Evolutionary conservation across 305 asterid genomes (phyloP).

Genomic region (Striga hermonthica): DNA sequence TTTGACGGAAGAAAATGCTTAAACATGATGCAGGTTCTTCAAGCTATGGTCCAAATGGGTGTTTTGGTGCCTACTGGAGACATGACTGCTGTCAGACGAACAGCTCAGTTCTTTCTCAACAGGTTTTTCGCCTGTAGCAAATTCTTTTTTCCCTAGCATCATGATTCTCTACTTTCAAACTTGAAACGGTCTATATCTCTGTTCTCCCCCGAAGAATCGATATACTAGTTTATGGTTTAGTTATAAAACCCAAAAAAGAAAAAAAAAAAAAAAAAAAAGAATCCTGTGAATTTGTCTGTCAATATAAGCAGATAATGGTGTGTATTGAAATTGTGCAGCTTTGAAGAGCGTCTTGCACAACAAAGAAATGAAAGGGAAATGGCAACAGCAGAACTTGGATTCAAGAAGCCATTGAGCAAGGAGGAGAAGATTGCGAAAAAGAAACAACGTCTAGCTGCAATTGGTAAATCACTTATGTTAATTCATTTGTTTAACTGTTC

Average conservation of each 20-base stretch:
- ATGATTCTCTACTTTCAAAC: neutral
- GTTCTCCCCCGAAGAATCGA: no score
- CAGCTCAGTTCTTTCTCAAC: constrained; percentile 92
- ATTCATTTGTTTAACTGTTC: constrained; percentile 10
- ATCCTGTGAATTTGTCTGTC: neutral
- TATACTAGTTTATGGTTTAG: no score
- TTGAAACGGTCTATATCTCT: neutral
- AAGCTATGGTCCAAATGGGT: constrained; percentile 96
- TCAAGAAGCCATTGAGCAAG: constrained; percentile 78
- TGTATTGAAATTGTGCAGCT: constrained; percentile 44
- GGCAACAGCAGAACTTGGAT: constrained; percentile 75
- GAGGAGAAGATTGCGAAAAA: constrained; percentile 81
- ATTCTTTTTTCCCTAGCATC: neutral
- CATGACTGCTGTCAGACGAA: constrained; percentile 93
- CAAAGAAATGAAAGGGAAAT: constrained; percentile 83
- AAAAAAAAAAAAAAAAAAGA: no score
- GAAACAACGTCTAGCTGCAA: constrained; percentile 96
- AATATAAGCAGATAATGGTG: neutral
- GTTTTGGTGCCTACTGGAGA: constrained; percentile 97
- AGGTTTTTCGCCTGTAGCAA: constrained; percentile 42
- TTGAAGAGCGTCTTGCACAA: constrained; percentile 89
- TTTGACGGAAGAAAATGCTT: constrained; percentile 9
- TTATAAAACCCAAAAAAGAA: neutral
- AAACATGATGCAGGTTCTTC: constrained; percentile 65
- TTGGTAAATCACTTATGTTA: constrained; percentile 51